phyloP scores from a whole-genome alignment of 1,284 basidiomycete genomes.

The Pterula multifida region DNA sequence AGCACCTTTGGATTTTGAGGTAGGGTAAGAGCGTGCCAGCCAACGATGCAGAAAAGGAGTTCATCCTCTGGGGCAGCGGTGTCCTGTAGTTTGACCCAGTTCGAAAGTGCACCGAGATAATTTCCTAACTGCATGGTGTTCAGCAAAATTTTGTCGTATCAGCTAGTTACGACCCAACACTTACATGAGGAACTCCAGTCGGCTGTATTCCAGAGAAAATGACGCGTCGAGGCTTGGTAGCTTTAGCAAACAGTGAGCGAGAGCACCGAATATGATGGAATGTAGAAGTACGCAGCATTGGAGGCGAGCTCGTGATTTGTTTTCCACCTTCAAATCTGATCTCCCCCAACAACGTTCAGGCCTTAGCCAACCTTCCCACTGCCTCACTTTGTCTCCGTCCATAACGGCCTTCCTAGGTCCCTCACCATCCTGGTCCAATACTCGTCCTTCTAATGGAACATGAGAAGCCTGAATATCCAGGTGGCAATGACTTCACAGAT shows the following conservation, averaged over 20 bases:
- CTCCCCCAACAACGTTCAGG: background rate
- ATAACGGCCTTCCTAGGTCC: background rate
- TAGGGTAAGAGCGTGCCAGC: slow-evolving; percentile 87
- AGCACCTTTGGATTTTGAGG: slow-evolving; percentile 71
- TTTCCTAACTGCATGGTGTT: slow-evolving; percentile 66
- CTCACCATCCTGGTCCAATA: background rate
- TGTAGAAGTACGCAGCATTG: background rate
- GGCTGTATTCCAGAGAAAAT: slow-evolving; percentile 80
- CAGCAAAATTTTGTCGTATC: background rate
- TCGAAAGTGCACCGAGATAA: slow-evolving; percentile 80
- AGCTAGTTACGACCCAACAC: slow-evolving; percentile 11
- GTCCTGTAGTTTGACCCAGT: slow-evolving; percentile 78
- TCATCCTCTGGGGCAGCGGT: slow-evolving; percentile 44
- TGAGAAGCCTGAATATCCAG: slow-evolving; percentile 26
- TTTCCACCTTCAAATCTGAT: background rate
- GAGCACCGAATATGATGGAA: background rate
- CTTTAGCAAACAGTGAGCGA: slow-evolving; percentile 16
- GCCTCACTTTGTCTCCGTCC: background rate
- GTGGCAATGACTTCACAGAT: slow-evolving; percentile 45
- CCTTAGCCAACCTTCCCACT: background rate
- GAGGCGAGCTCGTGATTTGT: slow-evolving; percentile 1
- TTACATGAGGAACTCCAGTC: slow-evolving; percentile 78
- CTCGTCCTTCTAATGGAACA: background rate
- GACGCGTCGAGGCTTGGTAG: slow-evolving; percentile 26
- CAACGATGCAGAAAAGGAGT: slow-evolving; percentile 81